Base-by-base conservation (phyloP, 345 rosid genomes). In the Nephelium lappaceum region DNA sequence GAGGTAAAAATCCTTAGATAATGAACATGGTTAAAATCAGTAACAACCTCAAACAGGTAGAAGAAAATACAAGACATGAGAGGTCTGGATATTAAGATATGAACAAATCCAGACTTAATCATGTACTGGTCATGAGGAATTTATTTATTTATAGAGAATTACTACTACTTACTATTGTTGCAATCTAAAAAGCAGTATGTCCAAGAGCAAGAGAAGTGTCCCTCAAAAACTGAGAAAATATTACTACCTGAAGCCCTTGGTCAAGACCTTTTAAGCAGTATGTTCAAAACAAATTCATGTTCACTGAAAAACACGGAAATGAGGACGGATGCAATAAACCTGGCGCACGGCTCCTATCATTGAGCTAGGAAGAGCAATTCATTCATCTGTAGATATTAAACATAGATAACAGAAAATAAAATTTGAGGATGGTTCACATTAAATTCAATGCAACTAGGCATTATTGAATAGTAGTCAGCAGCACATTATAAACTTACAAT, bases 371-470 rank as follows among this genome's bases (percentile, higher is more conserved):
- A 71, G 75, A 10, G 9, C 42, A 53, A 42, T 27, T 19, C 1
- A 19, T 31, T 53, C 74, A 53, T 71, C 74, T 53, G 63, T 62
- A 71, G 25, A 9, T 51, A 51, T 16, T 23, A 71, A 49, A 18
- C 0, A 12, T 1, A 1, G 43, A 31, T 16, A 27, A 71, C 4
- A 24, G 9, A 25, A 21, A 45, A 45, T 69, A n/a, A 47, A 69
- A 31, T 31, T 31, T 4, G 3, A 31, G 36, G 36, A 31, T 31
- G 3, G 36, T 31, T 31, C 36, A 31, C 36, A 31, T 31, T 31
- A 31, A 31, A 31, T 31, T 31, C 36, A 31, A 31, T 31, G 2
- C 1, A 31, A 31, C 3, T 31, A 31, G 36, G 36, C 36, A 31
- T 31, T 31, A 4, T 31, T 31, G 36, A 31, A 31, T 31, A 2